phyloP scores from a whole-genome alignment of 2,329 filamentous ascomycete species.

The Monilinia polystroma region DNA sequence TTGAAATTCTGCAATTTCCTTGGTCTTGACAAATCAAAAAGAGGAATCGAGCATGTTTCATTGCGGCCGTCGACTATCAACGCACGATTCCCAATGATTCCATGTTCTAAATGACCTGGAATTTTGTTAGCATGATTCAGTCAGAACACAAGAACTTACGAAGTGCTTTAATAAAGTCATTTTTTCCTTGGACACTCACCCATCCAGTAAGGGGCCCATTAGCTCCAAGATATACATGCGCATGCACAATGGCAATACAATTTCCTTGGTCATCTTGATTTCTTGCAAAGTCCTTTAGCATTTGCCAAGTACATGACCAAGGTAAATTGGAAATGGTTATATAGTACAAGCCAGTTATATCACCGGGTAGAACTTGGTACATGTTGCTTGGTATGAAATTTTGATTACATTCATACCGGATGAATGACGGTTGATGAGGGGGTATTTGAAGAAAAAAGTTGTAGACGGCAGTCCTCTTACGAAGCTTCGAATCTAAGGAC shows the following conservation, averaged over 20 bases:
- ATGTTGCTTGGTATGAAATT: conserved; percentile 14
- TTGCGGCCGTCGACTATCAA: conserved; percentile 35
- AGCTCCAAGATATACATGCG: conserved; percentile 27
- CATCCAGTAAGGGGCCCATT: conserved; percentile 29
- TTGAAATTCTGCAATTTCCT: not conserved
- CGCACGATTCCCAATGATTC: conserved; percentile 26
- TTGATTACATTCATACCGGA: not conserved
- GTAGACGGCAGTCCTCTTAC: not conserved
- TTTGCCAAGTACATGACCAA: conserved; percentile 35
- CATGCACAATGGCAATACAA: conserved; percentile 33
- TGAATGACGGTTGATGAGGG: not conserved
- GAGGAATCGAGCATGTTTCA: conserved; percentile 26
- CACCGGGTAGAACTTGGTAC: conserved; percentile 24
- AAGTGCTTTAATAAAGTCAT: conserved; percentile 30
- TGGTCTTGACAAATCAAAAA: conserved; percentile 23
- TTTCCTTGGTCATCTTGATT: conserved; percentile 27
- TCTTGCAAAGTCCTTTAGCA: conserved; percentile 34
- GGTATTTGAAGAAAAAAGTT: not conserved
- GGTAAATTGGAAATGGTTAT: conserved; percentile 25
- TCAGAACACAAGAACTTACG: conserved; percentile 25
- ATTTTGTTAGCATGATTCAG: not conserved
- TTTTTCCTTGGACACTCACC: conserved; percentile 31
- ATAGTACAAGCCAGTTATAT: conserved; percentile 26
- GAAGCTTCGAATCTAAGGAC: not conserved
- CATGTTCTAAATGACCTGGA: conserved; percentile 32